Percentiles rank a stretch among this genome's conserved stretches.
Conservation (phyloP, 2,329 filamentous ascomycete genomes). For the Chrysosporium keratinophilum region DNA sequence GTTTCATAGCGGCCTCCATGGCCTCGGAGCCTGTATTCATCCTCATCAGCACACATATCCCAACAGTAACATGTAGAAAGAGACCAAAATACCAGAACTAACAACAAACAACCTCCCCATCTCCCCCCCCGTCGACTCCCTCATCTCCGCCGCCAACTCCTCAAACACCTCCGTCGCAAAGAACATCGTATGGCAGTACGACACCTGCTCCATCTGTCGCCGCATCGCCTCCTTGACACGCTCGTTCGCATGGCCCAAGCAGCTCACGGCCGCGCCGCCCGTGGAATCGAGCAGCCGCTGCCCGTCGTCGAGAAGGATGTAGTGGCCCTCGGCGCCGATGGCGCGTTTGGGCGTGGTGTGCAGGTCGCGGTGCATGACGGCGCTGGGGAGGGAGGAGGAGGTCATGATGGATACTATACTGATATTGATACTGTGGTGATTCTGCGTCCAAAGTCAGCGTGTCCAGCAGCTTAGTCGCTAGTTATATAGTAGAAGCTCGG, state of each 20-base stretch:
- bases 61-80: not conserved
- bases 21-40: constrained; percentile 53
- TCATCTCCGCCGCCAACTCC: constrained; percentile 42
- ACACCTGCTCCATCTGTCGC: constrained; percentile 48
- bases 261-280: constrained; percentile 61
- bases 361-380: constrained; percentile 46
- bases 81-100: constrained; percentile 42
- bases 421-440: not conserved
- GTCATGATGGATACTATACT: not conserved
- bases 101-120: constrained; percentile 49
- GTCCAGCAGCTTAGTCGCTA: no score
- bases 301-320: constrained; percentile 46
- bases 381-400: not conserved
- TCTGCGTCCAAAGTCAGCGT: no score
- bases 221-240: constrained; percentile 52
- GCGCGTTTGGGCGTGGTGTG: constrained; percentile 40
- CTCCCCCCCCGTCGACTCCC: constrained; percentile 42
- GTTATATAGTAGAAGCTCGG: no score
- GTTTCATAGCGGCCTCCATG: constrained; percentile 57
- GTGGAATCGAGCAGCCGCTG: constrained; percentile 59
- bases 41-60: not conserved
- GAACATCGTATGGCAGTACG: constrained; percentile 50
- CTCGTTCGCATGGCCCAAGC: constrained; percentile 56
- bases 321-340: constrained; percentile 41
- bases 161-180: constrained; percentile 48